Evolutionary conservation across 495 filamentous ascomycete species (phyloP).

Genomic region (Lophiostoma macrostomum): DNA sequence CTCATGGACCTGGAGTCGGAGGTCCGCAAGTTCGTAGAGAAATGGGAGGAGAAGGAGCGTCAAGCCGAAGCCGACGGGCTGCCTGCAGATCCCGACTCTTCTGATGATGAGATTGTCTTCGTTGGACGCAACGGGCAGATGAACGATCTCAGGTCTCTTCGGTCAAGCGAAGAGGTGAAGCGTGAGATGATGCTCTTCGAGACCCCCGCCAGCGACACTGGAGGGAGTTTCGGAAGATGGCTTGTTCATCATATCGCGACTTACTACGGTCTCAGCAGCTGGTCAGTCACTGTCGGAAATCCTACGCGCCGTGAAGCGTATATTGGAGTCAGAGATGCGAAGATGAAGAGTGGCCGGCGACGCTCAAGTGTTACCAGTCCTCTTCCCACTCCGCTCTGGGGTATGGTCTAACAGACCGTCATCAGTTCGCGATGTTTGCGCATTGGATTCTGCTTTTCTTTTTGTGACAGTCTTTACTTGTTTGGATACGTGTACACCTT

Average conservation of each 20-base stretch:
- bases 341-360: conserved; percentile 1
- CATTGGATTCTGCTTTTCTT: neutral
- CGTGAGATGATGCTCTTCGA: conserved; percentile 70
- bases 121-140: conserved; percentile 73
- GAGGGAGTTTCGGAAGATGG: conserved; percentile 87
- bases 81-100: conserved; percentile 53
- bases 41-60: conserved; percentile 46
- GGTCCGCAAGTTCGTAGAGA: conserved; percentile 39
- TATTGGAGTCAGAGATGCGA: conserved; percentile 63
- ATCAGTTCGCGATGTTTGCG: too few species aligned
- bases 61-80: conserved; percentile 43
- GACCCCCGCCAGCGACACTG: conserved; percentile 65
- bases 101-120: conserved; percentile 93
- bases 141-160: conserved; percentile 55
- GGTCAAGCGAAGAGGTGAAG: conserved; percentile 40
- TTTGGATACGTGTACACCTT: too few species aligned
- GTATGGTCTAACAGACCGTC: conserved; percentile 6
- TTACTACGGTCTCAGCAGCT: conserved; percentile 88
- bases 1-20: conserved; percentile 41
- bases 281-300: conserved; percentile 72
- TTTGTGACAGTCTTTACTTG: neutral
- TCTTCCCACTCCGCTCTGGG: conserved; percentile 26
- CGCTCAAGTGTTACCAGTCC: neutral
- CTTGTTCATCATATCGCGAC: conserved; percentile 87
- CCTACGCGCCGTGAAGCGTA: conserved; percentile 82